A percentile compares a stretch with the other conserved stretches of the same genome.
These are phyloP conservation scores for Thalassiosira mediterranea DNA, from an alignment of 352 stramenopile species.

Conservation along the genomic window DNA sequence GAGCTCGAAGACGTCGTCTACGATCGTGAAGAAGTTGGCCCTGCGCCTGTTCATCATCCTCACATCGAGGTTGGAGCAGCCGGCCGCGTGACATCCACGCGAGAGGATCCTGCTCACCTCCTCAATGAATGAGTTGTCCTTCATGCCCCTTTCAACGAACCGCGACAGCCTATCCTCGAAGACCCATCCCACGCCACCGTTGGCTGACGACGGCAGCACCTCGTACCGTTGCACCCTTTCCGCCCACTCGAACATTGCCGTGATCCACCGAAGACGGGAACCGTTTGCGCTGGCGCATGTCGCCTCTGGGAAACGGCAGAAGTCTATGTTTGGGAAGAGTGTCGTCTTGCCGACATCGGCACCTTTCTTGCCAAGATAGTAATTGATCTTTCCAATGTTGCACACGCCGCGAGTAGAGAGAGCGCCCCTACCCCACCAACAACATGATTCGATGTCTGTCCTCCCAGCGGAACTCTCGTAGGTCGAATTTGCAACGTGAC, in stretches of 20 bases:
- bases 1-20: constrained; percentile 41
- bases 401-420: background rate
- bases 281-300: constrained; percentile 44
- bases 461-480: constrained; percentile 11
- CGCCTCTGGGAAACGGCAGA: constrained; percentile 42
- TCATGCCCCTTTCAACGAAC: constrained; percentile 5
- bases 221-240: constrained; percentile 26
- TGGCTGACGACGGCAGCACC: no score
- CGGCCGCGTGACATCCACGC: constrained; percentile 27
- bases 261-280: constrained; percentile 58
- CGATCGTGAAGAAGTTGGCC: constrained; percentile 40
- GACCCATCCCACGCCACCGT: constrained; percentile 2
- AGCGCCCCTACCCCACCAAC: constrained; percentile 51
- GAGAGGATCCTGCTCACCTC: constrained; percentile 31
- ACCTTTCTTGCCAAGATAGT: constrained; percentile 26
- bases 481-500: background rate
- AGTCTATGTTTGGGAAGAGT: constrained; percentile 29
- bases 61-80: constrained; percentile 20
- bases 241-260: constrained; percentile 31
- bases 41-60: constrained; percentile 11
- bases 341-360: constrained; percentile 27
- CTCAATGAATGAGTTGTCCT: constrained; percentile 43
- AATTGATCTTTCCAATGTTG: constrained; percentile 40
- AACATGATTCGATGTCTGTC: constrained; percentile 41
- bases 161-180: constrained; percentile 1